phyloP scores from a whole-genome alignment of 2,329 filamentous ascomycete genomes.

The Aschersonia sp. region DNA sequence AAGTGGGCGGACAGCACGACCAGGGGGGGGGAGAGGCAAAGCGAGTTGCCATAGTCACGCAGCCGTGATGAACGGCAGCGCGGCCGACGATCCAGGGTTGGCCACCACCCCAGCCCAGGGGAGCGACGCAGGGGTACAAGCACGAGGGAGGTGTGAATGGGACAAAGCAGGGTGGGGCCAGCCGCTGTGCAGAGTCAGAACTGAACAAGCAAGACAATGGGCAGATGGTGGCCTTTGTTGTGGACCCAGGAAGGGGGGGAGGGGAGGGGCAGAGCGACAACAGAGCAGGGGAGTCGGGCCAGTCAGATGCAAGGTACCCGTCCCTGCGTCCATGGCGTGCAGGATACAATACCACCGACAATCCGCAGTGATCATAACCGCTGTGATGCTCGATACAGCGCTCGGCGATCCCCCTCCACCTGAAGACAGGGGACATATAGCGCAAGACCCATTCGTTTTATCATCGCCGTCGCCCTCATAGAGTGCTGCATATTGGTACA shows the following conservation, averaged over 20 bases:
- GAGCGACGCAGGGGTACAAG: neutral
- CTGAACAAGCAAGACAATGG: neutral
- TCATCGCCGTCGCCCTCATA: too few species aligned
- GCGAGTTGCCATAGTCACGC: conserved; percentile 2
- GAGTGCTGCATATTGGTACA: too few species aligned
- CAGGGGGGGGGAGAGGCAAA: conserved; percentile 4
- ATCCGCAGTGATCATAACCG: neutral
- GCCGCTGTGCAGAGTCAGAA: neutral
- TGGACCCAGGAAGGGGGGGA: neutral
- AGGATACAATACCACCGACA: neutral
- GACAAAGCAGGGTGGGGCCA: neutral
- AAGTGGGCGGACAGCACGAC: neutral
- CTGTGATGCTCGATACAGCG: neutral
- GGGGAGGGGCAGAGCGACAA: neutral
- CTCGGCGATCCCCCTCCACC: too few species aligned
- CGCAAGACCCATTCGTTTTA: too few species aligned
- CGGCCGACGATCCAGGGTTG: neutral
- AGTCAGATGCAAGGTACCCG: conserved; percentile 4
- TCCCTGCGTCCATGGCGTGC: neutral
- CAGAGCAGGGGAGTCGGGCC: neutral
- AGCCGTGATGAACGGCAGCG: conserved; percentile 1
- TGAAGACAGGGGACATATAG: too few species aligned
- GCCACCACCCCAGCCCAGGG: neutral
- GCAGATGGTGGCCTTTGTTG: neutral
- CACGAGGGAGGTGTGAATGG: neutral